phyloP scores from a whole-genome alignment of 495 filamentous ascomycete genomes.

The Amniculicola lignicola region DNA sequence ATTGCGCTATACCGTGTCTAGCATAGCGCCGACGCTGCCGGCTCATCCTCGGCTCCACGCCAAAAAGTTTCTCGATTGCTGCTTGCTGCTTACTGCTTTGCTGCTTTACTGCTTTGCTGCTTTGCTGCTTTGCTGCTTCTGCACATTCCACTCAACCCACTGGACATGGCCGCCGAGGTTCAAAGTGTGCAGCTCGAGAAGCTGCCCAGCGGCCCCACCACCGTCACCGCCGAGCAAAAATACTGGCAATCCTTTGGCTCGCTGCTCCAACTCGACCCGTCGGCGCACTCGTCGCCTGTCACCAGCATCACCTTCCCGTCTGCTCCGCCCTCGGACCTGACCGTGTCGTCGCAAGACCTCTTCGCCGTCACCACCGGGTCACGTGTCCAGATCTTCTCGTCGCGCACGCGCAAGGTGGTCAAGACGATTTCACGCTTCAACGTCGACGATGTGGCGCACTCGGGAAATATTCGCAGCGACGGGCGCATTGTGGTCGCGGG shows the following conservation, averaged over 20 bases:
- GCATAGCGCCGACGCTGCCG: no score
- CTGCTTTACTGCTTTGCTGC: no score
- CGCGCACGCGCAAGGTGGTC: slow-evolving; percentile 79
- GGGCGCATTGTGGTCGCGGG: slow-evolving; percentile 85
- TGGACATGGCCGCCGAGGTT: slow-evolving; percentile 95
- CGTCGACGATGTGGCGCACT: slow-evolving; percentile 73
- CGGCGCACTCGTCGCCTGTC: slow-evolving; percentile 77
- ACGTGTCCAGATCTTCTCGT: slow-evolving; percentile 87
- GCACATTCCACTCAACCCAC: no score
- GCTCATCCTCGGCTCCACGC: no score
- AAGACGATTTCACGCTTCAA: slow-evolving; percentile 87
- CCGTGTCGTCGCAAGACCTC: slow-evolving; percentile 55
- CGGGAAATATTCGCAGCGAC: slow-evolving; percentile 82
- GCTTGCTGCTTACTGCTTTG: no score
- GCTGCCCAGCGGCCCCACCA: slow-evolving; percentile 69
- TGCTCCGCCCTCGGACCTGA: slow-evolving; percentile 48
- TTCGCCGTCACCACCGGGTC: slow-evolving; percentile 92
- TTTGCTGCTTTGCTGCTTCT: no score
- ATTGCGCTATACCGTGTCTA: no score
- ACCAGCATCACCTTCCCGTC: slow-evolving; percentile 83
- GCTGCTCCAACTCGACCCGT: slow-evolving; percentile 72
- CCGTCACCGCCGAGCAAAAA: slow-evolving; percentile 80
- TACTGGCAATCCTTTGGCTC: slow-evolving; percentile 95
- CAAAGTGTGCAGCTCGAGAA: slow-evolving; percentile 77
- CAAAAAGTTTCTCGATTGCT: no score